Evolutionary conservation across 257 asterid genomes (phyloP), one percentile per base, ranked within the genome.

Genomic region (Solanum dulcamara): DNA sequence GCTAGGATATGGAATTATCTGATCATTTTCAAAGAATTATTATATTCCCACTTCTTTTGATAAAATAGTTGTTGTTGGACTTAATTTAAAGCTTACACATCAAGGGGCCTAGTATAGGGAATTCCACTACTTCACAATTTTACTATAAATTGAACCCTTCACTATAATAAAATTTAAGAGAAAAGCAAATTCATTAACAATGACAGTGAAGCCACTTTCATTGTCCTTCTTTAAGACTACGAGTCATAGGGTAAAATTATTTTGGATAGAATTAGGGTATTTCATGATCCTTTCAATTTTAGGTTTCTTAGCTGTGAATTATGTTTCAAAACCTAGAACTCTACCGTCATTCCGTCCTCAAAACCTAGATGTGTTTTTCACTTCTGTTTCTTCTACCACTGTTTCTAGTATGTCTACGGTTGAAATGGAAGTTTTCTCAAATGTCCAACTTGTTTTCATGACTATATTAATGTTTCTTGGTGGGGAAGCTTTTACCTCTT

Each of bases 371-470:
- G 35, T 92, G 11, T 84, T 91, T 33, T 92, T 90, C 91, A 92
- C 90, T 0, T 87, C 92, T 2, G 92, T 88, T 0, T 92, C 95
- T 0, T 85, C 93, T 5, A 28, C 32, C 20, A 91, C 93, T 0
- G 90, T 91, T 59, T 89, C 95, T 1, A 92, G 95, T 88, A 85
- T 90, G 89, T 85, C 94, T 35, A 87, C 93, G 0, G 67, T 90
- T 0, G 94, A 92, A 68, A 92, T 91, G 94, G 95, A 90, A 85
- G 86, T 81, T n/a, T 91, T 92, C 50, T 91, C 95, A 60, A 77
- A 87, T 40, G 17, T 66, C 13, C 95, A 92, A 35, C 93, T 92
- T 32, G 22, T 91, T 8, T 15, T 92, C 35, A 24, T 91, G 6
- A 92, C 90, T 28, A 4, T 89, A 50, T 42, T 92, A 38, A 92